These are phyloP conservation scores for Arctostaphylos glauca DNA, from an alignment of 148 eudicot species.

Conservation along the genomic window DNA sequence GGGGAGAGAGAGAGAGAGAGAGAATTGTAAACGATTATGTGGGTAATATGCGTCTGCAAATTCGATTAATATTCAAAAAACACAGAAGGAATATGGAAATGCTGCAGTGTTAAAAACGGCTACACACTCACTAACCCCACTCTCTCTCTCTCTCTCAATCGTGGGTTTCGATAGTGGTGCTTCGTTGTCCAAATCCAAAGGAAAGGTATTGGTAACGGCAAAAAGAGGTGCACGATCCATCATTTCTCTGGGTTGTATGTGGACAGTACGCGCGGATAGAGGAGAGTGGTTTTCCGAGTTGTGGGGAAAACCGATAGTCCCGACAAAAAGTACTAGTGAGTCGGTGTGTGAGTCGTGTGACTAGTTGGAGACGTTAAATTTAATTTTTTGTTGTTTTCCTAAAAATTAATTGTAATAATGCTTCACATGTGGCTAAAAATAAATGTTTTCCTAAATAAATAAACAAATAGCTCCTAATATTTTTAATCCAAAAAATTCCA, in stretches of 20 bases:
- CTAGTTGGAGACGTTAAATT: neutral
- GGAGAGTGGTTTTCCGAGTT: neutral
- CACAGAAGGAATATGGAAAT: neutral
- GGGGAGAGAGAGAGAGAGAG: constrained; percentile 9
- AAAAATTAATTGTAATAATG: too few species aligned
- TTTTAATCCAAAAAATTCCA: too few species aligned
- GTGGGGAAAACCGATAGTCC: neutral
- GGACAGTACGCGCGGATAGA: neutral
- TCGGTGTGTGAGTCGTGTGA: neutral
- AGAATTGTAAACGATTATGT: neutral
- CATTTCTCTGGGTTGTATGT: neutral
- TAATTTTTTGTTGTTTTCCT: too few species aligned
- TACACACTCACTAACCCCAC: neutral
- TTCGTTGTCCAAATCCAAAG: neutral
- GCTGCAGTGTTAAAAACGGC: constrained; percentile 40
- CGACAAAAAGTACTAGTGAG: neutral
- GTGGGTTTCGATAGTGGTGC: neutral
- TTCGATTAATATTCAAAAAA: neutral
- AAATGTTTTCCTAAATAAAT: too few species aligned
- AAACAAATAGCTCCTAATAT: too few species aligned
- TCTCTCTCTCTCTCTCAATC: neutral
- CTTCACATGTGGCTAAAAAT: too few species aligned
- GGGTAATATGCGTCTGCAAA: neutral
- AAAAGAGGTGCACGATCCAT: neutral
- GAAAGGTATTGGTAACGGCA: constrained; percentile 4